Evolutionary conservation across 768 basidiomycete genomes (phyloP), one percentile per base, ranked within the genome.

Genomic region (Collybia sp.): DNA sequence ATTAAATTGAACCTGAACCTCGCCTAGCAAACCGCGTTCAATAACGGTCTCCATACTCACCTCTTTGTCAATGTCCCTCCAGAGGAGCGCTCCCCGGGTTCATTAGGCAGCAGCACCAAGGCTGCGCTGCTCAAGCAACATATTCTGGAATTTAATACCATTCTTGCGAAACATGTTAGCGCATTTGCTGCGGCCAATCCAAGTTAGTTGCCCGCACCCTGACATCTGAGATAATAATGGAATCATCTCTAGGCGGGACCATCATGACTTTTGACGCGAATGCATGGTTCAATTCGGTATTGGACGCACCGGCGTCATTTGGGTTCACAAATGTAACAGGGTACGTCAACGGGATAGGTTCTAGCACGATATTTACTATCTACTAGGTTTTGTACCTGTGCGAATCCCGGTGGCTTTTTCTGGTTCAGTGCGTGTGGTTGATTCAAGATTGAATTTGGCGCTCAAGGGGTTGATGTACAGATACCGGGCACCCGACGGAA

Each of bases 1-100:
- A 15, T 30, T 45, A 4, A 18, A 43, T 35, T 35, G 15, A 45
- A 16, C 25, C 9, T 37, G 36, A 60, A 56, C 51, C 50, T 44
- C 6, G 2, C 43, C 10, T 48, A 72, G 77, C 68, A 67, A 66
- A 57, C 51, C 30, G 71, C 70, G 0, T 65, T 67, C 48, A 49
- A 66, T 34, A 60, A 63, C 39, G 72, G 73, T 36, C 67, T 78
- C 12, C 57, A 53, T 16, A 66, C 71, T 5, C 74, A 79, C 50
- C 63, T 80, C 18, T 79, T 80, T 60, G 59, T 79, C 57, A 79
- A 77, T 49, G 76, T 79, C n/a, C 76, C 77, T 30, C 75, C 79
- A 16, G 73, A 70, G 50, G 70, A 77, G 45, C 71, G 77, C 19
- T 58, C 66, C n/a, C 79, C 79, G 11, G 59, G 53, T 12, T 56